Evolutionary conservation across 2,329 filamentous ascomycete genomes (phyloP).

Genomic region (Neoarthrinium moseri): DNA sequence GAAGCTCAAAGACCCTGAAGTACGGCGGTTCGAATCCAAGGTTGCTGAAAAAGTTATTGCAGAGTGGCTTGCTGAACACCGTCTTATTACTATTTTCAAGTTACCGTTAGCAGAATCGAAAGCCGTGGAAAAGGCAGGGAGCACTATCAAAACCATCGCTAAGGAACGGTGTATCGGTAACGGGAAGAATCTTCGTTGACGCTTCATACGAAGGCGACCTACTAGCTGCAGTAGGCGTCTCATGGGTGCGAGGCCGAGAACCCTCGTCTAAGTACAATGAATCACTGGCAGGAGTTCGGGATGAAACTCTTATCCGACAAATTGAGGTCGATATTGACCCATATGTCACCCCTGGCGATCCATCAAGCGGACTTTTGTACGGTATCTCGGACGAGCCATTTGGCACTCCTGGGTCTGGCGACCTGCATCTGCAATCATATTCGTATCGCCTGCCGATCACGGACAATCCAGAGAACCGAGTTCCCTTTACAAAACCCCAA

Average conservation of each 20-base stretch:
- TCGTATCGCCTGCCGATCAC: conserved; percentile 20
- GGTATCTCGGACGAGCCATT: not conserved
- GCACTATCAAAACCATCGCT: too few relatives aligned
- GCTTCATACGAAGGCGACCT: conserved; percentile 25
- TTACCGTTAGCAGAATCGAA: too few relatives aligned
- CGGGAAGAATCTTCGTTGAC: conserved; percentile 18
- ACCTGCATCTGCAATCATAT: conserved; percentile 17
- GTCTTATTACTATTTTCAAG: conserved; percentile 8
- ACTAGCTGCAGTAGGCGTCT: conserved; percentile 15
- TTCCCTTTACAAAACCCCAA: conserved; percentile 16
- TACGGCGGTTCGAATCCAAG: conserved; percentile 19
- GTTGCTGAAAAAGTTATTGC: conserved; percentile 17
- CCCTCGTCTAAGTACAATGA: not conserved
- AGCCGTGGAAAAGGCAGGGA: too few relatives aligned
- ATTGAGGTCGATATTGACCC: conserved; percentile 19
- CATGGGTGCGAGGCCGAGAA: conserved; percentile 14
- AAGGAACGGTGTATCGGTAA: not conserved
- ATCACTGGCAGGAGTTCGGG: conserved; percentile 15
- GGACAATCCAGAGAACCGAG: conserved; percentile 13
- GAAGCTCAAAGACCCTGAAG: conserved; percentile 12
- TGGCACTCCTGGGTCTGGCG: conserved; percentile 5
- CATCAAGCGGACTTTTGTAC: not conserved
- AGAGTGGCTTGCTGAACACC: conserved; percentile 15
- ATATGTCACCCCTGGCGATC: conserved; percentile 13
- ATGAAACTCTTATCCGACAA: conserved; percentile 15